Conservation (phyloP, 495 filamentous ascomycete species). For the Rostrohypoxylon terebratum region DNA sequence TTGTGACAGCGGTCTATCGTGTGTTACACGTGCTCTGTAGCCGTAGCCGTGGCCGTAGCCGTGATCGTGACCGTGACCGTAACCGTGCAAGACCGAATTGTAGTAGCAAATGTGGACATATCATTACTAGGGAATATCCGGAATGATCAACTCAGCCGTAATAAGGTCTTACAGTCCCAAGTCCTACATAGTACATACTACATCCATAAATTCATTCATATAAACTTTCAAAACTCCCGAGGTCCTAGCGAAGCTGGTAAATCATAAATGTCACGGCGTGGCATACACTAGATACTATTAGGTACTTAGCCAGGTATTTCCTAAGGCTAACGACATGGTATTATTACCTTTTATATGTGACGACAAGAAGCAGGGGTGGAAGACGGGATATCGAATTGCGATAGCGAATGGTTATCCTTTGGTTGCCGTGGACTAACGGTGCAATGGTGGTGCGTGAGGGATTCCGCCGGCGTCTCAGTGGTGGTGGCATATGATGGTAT, state of each 20-base stretch:
- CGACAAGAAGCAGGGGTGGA: not conserved
- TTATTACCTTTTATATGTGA: too few species aligned
- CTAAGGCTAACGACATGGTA: too few species aligned
- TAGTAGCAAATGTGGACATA: conserved; percentile 11
- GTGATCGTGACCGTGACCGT: not conserved
- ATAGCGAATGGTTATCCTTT: conserved; percentile 3
- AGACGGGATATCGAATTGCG: conserved; percentile 24
- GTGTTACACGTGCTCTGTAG: conserved; percentile 7
- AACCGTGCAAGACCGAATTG: not conserved
- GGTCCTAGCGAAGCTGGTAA: not conserved
- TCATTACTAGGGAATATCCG: conserved; percentile 14
- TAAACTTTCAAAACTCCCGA: conserved; percentile 1
- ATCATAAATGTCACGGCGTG: conserved; percentile 14
- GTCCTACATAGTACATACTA: too few species aligned
- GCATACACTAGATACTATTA: too few species aligned
- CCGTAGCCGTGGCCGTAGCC: not conserved
- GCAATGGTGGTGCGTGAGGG: conserved; percentile 5
- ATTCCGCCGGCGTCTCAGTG: conserved; percentile 29
- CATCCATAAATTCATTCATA: not conserved
- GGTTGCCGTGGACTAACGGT: conserved; percentile 4
- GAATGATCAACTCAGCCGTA: conserved; percentile 7
- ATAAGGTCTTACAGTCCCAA: conserved; percentile 3
- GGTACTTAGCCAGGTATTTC: not conserved
- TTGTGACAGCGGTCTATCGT: conserved; percentile 17
- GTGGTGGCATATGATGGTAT: too few species aligned